phyloP scores from a whole-genome alignment of 2,329 filamentous ascomycete species.

The Grosmannia serpens region DNA sequence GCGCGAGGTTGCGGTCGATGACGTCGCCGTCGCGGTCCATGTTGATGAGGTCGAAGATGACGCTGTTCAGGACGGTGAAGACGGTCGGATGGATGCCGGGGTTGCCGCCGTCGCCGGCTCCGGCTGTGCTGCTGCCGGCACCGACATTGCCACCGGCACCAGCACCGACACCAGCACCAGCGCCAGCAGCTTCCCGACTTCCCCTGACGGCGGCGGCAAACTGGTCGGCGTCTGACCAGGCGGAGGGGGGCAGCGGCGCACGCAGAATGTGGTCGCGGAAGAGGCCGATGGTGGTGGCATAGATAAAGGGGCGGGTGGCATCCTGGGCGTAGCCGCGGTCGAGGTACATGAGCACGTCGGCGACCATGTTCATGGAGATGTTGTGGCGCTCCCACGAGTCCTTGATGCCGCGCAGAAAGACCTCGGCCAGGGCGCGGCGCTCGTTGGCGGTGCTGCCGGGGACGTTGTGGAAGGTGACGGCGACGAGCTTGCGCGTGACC shows the following conservation, averaged over 20 bases:
- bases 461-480: conserved; percentile 44
- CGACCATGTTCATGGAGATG: conserved; percentile 78
- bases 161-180: too few species aligned
- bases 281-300: conserved; percentile 70
- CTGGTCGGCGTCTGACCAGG: conserved; percentile 4
- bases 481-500: conserved; percentile 57
- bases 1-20: conserved; percentile 72
- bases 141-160: background rate
- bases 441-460: conserved; percentile 60
- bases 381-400: conserved; percentile 82
- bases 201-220: background rate
- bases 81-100: conserved; percentile 32
- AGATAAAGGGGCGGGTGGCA: conserved; percentile 62
- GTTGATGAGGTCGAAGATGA: conserved; percentile 80
- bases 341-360: conserved; percentile 80
- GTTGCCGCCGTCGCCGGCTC: conserved; percentile 17
- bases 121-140: background rate
- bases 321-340: conserved; percentile 75
- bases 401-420: conserved; percentile 65
- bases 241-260: conserved; percentile 21
- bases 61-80: conserved; percentile 64
- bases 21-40: conserved; percentile 87
- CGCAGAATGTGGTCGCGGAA: conserved; percentile 80
- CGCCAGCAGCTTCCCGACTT: background rate
- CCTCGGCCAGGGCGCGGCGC: conserved; percentile 67